Conservation (phyloP, 2,329 filamentous ascomycete species). For the Mycosphaerella sp. region DNA sequence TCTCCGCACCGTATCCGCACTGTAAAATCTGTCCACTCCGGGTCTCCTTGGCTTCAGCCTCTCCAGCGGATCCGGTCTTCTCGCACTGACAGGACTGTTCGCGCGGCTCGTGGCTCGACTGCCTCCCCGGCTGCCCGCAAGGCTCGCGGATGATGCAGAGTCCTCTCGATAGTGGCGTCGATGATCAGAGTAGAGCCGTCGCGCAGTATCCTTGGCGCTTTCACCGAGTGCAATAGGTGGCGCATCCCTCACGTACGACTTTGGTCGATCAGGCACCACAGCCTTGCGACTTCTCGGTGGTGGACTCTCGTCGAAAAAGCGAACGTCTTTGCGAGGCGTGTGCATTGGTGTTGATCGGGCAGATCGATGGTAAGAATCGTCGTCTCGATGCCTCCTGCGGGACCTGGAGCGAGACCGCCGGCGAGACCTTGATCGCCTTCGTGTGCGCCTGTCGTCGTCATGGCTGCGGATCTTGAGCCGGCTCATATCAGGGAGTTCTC, state of each 20-base stretch:
- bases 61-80: neutral
- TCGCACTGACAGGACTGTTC: neutral
- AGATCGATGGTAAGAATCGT: conserved; percentile 1
- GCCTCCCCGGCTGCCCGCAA: neutral
- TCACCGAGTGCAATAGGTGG: conserved; percentile 20
- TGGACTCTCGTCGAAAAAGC: conserved; percentile 18
- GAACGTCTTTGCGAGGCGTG: conserved; percentile 16
- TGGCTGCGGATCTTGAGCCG: conserved; percentile 7
- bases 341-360: conserved; percentile 5
- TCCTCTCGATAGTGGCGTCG: conserved; percentile 2
- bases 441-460: neutral
- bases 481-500: conserved; percentile 11
- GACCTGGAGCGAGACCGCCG: conserved; percentile 7
- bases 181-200: conserved; percentile 13
- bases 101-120: conserved; percentile 3
- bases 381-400: neutral
- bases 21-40: neutral
- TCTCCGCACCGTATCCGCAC: neutral
- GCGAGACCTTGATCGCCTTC: conserved; percentile 1
- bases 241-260: conserved; percentile 17
- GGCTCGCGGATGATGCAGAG: neutral
- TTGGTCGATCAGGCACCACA: conserved; percentile 12
- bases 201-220: conserved; percentile 19
- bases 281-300: conserved; percentile 7
- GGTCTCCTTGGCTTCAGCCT: neutral